Base-by-base conservation (phyloP, 352 stramenopile species). In the Phytophthora tubulina region DNA sequence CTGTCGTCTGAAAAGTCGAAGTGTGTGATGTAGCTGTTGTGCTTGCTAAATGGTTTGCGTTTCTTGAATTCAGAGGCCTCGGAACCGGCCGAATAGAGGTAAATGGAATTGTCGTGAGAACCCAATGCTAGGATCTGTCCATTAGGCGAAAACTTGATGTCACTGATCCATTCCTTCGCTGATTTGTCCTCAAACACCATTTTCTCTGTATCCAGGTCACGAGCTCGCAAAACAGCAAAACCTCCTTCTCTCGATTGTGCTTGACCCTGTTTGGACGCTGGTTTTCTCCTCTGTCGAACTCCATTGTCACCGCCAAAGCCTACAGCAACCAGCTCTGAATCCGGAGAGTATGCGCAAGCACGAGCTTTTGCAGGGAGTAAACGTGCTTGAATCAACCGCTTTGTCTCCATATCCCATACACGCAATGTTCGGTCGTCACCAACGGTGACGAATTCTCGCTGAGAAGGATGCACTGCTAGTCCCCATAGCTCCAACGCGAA, bases 21-120 rank as follows among this genome's bases (percentile, higher is more conserved):
- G 65, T 96, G 90, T 14, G 90, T 95, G 57, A 94, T 86, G 72
- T 88, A 92, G 73, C 85, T 93, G 77, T 94, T 90, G 62, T 95
- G 84, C 52, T 91, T 91, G 52, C 72, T 82, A 36, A 95, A 97
- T 53, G 91, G 78, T 49, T 88, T 90, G 46, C 78, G 78, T 67
- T 91, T 91, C 58, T 87, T 86, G 46, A 84, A 80, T 15, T 79
- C 67, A 13, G 39, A 55, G 17, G 59, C 42, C 9, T 38, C 54
- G 2, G 56, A 63, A 11, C 70, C 69, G 0, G 91, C 61, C 2
- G 80, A 63, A 51, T 93, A 94, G 13, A 93, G 45, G 54, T 94
- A 83, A 49, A 96, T 85, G 3, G 73, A 78, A 39, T 93, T 89
- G 58, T 96, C 89, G 51, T 96, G 86, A 3, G 89, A 94, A 15